These are phyloP conservation scores for Cephalotrichum gorgonifer DNA, from an alignment of 2,329 filamentous ascomycete genomes.

Conservation along the genomic window DNA sequence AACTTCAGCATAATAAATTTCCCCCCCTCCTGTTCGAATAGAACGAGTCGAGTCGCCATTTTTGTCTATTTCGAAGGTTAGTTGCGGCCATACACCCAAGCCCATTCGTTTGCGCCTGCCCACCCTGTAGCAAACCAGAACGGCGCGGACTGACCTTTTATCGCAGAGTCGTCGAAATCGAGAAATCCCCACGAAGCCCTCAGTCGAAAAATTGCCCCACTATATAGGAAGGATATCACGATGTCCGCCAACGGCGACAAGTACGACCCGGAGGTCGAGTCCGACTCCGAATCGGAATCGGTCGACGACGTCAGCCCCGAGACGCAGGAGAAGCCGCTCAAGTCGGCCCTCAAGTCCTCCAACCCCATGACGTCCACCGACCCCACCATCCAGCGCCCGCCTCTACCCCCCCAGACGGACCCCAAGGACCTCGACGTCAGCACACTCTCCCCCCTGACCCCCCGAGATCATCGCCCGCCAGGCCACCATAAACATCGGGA, in stretches of 20 bases:
- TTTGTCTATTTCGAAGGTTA: not conserved
- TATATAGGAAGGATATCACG: slow-evolving; percentile 14
- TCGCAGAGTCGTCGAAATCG: not conserved
- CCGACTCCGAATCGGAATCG: slow-evolving; percentile 51
- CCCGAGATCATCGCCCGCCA: slow-evolving; percentile 96
- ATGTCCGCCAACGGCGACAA: slow-evolving; percentile 54
- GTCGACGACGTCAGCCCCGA: slow-evolving; percentile 46
- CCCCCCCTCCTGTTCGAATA: slow-evolving; percentile 4
- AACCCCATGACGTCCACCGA: slow-evolving; percentile 31
- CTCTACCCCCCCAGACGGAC: slow-evolving; percentile 79
- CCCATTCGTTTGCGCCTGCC: not conserved
- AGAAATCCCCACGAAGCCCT: slow-evolving; percentile 5
- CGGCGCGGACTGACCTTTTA: not conserved
- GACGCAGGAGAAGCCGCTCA: slow-evolving; percentile 55
- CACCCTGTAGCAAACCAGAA: too few relatives aligned
- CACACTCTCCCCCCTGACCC: slow-evolving; percentile 72
- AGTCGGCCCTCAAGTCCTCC: slow-evolving; percentile 68
- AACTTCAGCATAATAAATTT: slow-evolving; percentile 8
- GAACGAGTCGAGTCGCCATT: slow-evolving; percentile 4
- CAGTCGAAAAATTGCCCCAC: slow-evolving; percentile 14
- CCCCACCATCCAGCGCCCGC: slow-evolving; percentile 41
- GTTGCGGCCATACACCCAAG: not conserved
- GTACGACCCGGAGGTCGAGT: slow-evolving; percentile 67
- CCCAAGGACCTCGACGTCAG: slow-evolving; percentile 79
- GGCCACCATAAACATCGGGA: slow-evolving; percentile 98